Percentiles rank a stretch among this genome's conserved stretches.
Evolutionary conservation across 352 stramenopile species (phyloP).

Genomic region (Phytophthora pinifolia): DNA sequence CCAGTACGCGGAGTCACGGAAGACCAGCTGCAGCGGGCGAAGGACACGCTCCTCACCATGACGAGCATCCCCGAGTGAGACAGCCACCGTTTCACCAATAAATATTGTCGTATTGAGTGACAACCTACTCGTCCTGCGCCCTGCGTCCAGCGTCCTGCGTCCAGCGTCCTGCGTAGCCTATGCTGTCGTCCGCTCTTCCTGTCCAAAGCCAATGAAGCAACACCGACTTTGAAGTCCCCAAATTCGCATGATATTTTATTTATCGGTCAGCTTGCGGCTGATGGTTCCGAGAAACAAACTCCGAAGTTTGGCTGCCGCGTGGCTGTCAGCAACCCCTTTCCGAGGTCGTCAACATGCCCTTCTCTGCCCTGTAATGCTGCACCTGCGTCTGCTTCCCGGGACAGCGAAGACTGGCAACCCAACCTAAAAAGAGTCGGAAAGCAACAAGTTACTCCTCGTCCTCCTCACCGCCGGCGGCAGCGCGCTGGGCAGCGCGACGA

Average conservation of each 20-base stretch:
- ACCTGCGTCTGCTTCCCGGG: neutral
- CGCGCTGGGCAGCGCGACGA: slow-evolving; percentile 93
- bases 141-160: too few species aligned
- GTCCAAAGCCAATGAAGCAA: slow-evolving; percentile 6
- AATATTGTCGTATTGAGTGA: neutral
- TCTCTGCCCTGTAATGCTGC: slow-evolving; percentile 1
- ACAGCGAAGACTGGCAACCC: neutral
- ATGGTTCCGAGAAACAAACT: slow-evolving; percentile 29
- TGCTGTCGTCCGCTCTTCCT: neutral
- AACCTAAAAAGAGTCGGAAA: slow-evolving; percentile 23
- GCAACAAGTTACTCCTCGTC: slow-evolving; percentile 77
- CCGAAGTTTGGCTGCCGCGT: slow-evolving; percentile 9
- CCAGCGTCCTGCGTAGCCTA: too few species aligned
- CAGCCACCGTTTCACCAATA: slow-evolving; percentile 1
- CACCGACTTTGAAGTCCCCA: slow-evolving; percentile 48
- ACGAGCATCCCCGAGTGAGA: slow-evolving; percentile 23
- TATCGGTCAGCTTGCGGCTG: slow-evolving; percentile 36
- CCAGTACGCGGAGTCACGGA: slow-evolving; percentile 59
- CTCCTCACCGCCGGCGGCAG: slow-evolving; percentile 88
- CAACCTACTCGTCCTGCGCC: too few species aligned
- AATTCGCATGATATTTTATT: slow-evolving; percentile 89
- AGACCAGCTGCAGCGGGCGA: slow-evolving; percentile 71
- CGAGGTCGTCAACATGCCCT: too few species aligned
- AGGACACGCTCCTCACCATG: slow-evolving; percentile 52
- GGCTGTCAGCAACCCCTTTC: neutral